These are phyloP conservation scores for Plasmopara muralis DNA, from an alignment of 352 stramenopile genomes.

Conservation along the genomic window DNA sequence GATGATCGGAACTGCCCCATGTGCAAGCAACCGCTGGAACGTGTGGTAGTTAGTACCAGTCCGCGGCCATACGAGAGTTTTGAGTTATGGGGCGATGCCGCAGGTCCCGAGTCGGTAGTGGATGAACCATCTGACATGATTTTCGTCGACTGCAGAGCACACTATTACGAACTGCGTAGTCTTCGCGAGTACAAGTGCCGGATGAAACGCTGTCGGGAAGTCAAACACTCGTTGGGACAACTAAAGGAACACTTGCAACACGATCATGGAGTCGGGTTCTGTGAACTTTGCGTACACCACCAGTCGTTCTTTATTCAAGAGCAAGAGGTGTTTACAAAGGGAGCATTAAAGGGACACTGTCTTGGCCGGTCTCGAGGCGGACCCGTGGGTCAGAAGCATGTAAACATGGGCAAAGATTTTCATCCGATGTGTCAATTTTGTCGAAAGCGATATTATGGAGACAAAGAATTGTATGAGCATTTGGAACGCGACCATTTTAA, in stretches of 20 bases:
- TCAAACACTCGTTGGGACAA: constrained; percentile 42
- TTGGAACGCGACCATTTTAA: constrained; percentile 87
- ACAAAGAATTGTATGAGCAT: constrained; percentile 81
- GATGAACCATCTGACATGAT: constrained; percentile 77
- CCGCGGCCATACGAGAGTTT: constrained; percentile 56
- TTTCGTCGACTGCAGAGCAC: constrained; percentile 55
- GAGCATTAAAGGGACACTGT: constrained; percentile 58
- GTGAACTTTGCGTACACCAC: constrained; percentile 65
- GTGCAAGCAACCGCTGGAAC: constrained; percentile 65
- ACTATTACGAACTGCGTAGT: constrained; percentile 52
- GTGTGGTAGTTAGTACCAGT: constrained; percentile 53
- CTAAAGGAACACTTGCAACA: constrained; percentile 66
- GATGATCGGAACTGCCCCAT: constrained; percentile 74
- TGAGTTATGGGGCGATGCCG: constrained; percentile 66
- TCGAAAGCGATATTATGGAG: constrained; percentile 78
- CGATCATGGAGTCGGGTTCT: constrained; percentile 68
- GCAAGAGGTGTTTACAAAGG: constrained; percentile 72
- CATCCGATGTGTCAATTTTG: constrained; percentile 89
- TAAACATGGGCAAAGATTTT: constrained; percentile 61
- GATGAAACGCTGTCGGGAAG: constrained; percentile 52
- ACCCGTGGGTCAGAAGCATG: constrained; percentile 31
- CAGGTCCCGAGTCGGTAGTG: constrained; percentile 50
- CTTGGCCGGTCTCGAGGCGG: constrained; percentile 41
- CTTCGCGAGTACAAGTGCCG: constrained; percentile 59
- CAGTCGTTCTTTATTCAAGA: constrained; percentile 81